Conservation (phyloP, 345 rosid genomes). For the Stellera chamaejasme region DNA sequence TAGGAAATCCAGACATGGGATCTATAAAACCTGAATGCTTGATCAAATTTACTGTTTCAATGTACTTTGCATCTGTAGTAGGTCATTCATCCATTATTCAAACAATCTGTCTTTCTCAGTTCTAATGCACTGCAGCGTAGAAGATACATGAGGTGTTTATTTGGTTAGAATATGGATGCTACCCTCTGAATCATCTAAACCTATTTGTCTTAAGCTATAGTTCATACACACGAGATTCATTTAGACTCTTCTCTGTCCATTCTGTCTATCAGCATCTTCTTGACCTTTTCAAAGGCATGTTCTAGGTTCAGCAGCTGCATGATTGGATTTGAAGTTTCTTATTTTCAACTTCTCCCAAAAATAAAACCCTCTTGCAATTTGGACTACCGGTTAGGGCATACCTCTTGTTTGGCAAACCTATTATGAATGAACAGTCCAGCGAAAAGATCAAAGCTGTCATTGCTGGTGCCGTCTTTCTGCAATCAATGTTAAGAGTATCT, state of each 20-base stretch:
- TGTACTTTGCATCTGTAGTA: too few relatives aligned
- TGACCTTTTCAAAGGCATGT: conserved; percentile 26
- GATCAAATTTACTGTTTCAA: too few relatives aligned
- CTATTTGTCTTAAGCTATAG: not conserved
- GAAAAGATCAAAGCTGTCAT: conserved; percentile 37
- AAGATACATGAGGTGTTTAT: too few relatives aligned
- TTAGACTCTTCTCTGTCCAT: conserved; percentile 18
- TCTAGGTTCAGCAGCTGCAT: conserved; percentile 44
- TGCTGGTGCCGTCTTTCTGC: conserved; percentile 33
- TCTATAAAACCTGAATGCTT: too few relatives aligned
- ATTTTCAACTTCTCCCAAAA: too few relatives aligned
- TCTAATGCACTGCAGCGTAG: too few relatives aligned
- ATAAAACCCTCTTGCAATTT: too few relatives aligned
- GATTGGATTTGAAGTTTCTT: not conserved
- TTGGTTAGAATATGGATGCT: too few relatives aligned
- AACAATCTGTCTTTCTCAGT: too few relatives aligned
- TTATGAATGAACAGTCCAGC: conserved; percentile 39
- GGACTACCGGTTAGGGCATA: conserved; percentile 1
- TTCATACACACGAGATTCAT: not conserved
- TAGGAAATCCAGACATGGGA: too few relatives aligned
- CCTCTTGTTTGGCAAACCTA: conserved; percentile 48
- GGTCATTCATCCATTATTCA: too few relatives aligned
- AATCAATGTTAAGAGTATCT: not conserved
- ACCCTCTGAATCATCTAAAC: too few relatives aligned
- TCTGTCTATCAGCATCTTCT: conserved; percentile 26